Base-by-base conservation (phyloP, 768 basidiomycete species). In the Tulasnella sp. region DNA sequence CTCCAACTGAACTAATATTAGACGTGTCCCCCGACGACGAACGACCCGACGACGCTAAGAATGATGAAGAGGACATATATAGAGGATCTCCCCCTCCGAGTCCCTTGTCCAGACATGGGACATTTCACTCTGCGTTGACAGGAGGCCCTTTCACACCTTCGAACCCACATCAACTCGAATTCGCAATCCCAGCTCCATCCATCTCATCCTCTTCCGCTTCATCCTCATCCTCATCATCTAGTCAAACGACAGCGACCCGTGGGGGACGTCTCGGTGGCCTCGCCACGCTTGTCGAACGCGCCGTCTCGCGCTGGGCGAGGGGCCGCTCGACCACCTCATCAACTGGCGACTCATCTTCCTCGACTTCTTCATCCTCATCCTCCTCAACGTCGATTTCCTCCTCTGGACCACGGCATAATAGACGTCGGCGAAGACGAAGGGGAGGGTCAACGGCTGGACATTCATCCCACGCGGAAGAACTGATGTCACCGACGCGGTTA, bases 241-340 rank as follows among this genome's bases (percentile, higher is more conserved):
- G 71, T 68, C 44, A 68, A 68, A 48, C 73, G 72, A 27, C 73
- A 77, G 26, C 72, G n/a, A 42, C 30, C 4, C 41, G 23, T 27
- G 19, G 38, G 42, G 27, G 5, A 74, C 24, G 58, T 26, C 71
- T 80, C 30, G 80, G 79, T 7, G 75, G 77, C 21, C 73, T 83
- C 30, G 77, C 84, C 19, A 76, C 82, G 1, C 77, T 84, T 38
- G 76, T 87, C 9, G 86, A 88, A 64, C 75, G 78, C 51, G 85
- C 85, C 5, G 85, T 87, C 61, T 72, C 82, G 38, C 78, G 81
- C 61, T 88, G 86, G 86, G 84, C 85, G 21, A 74, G 80, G 62
- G 75, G 45, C 21, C 34, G 34, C 7, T 38, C 34, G 34, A 38
- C 5, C 15, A 15, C 34, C 7, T 38, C 34, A 15, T 38, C 34